A percentile compares a stretch with the other conserved stretches of the same genome.
phyloP scores from a whole-genome alignment of 805 yeast genomes.

The Cyberlindnera bimundalis region DNA sequence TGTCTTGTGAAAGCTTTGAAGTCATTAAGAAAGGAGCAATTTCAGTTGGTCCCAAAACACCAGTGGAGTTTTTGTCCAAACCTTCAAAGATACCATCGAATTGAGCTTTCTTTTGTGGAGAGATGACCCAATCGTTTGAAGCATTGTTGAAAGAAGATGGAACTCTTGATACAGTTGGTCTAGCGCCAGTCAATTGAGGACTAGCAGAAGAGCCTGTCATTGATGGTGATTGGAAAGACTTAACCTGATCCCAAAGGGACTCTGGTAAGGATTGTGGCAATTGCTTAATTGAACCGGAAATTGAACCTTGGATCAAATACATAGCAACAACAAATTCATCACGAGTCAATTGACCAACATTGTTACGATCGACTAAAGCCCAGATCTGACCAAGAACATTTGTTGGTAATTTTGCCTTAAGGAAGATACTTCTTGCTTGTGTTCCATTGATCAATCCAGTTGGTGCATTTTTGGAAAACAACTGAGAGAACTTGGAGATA shows the following conservation, averaged over 20 bases:
- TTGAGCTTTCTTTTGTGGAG: slow-evolving; percentile 67
- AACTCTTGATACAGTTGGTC: slow-evolving; percentile 31
- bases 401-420: slow-evolving; percentile 84
- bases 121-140: slow-evolving; percentile 60
- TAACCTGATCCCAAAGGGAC: slow-evolving; percentile 36
- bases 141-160: slow-evolving; percentile 37
- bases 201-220: slow-evolving; percentile 21
- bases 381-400: slow-evolving; percentile 80
- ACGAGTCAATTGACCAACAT: slow-evolving; percentile 66
- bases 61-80: slow-evolving; percentile 62
- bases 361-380: slow-evolving; percentile 78
- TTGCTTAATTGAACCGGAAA: slow-evolving; percentile 60
- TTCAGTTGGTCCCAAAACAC: slow-evolving; percentile 67
- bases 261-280: slow-evolving; percentile 50
- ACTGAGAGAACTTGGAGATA: slow-evolving; percentile 58
- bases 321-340: slow-evolving; percentile 87
- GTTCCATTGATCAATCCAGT: slow-evolving; percentile 62
- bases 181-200: slow-evolving; percentile 23
- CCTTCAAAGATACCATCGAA: slow-evolving; percentile 77
- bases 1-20: slow-evolving; percentile 80
- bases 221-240: slow-evolving; percentile 17
- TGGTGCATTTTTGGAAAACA: slow-evolving; percentile 69
- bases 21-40: slow-evolving; percentile 88
- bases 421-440: slow-evolving; percentile 80
- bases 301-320: slow-evolving; percentile 85